These are phyloP conservation scores for Triadica sebifera DNA, from an alignment of 345 rosid species.

Conservation along the genomic window DNA sequence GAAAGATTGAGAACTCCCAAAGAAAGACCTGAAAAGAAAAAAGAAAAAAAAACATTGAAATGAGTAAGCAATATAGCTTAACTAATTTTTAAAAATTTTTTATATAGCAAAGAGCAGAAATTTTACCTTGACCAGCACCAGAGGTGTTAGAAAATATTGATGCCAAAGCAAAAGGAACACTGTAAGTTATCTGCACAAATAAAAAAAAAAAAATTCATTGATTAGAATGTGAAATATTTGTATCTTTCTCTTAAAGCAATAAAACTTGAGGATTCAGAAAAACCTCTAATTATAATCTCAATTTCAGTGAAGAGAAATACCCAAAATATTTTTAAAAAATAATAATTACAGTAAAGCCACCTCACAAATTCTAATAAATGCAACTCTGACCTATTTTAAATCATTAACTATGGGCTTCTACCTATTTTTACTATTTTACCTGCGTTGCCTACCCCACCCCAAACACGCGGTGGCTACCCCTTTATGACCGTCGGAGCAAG, in stretches of 20 bases:
- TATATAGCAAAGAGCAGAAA: neutral
- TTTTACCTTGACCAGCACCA: constrained; percentile 84
- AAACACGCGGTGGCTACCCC: neutral
- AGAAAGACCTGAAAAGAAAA: constrained; percentile 59
- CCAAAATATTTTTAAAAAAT: too few species aligned
- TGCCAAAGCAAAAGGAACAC: constrained; percentile 88
- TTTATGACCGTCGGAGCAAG: neutral
- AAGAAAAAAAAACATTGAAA: neutral
- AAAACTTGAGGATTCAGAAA: neutral
- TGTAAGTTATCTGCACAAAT: constrained; percentile 61
- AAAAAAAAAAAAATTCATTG: neutral
- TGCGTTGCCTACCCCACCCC: neutral
- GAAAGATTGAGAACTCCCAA: constrained; percentile 77
- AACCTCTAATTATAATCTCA: neutral
- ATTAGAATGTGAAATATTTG: neutral
- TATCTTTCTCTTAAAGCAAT: neutral
- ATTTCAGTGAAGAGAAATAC: too few species aligned
- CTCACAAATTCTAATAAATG: too few species aligned
- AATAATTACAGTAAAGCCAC: neutral
- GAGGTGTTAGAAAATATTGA: constrained; percentile 60
- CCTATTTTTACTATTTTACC: too few species aligned
- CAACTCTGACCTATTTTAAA: too few species aligned
- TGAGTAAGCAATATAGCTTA: too few species aligned
- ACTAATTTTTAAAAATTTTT: neutral
- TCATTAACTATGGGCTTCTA: too few species aligned